Percentiles rank a stretch among this genome's conserved stretches.
phyloP scores from a whole-genome alignment of 2,329 filamentous ascomycete species.

The Acrodontium crateriforme region DNA sequence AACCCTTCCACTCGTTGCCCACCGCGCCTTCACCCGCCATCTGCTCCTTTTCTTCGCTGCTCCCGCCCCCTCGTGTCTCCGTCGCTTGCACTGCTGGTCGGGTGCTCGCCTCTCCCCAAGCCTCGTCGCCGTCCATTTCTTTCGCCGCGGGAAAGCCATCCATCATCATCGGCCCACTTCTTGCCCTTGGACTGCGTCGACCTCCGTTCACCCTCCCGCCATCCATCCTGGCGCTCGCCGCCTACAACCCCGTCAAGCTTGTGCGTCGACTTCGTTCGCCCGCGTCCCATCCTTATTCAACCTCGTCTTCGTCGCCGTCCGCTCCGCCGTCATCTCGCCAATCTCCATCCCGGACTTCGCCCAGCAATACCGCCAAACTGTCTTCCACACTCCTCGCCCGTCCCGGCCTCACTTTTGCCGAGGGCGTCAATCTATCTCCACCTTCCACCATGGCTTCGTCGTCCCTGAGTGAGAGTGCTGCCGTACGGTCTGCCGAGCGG shows the following conservation, averaged over 20 bases:
- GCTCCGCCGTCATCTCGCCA: slow-evolving; percentile 3
- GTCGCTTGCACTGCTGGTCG: too few species aligned
- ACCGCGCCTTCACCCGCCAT: too few species aligned
- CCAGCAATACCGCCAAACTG: slow-evolving; percentile 77
- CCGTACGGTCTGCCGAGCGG: slow-evolving; percentile 20
- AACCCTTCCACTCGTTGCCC: too few species aligned
- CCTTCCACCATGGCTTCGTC: slow-evolving; percentile 6
- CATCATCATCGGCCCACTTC: neutral
- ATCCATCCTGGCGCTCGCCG: slow-evolving; percentile 5
- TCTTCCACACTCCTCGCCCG: slow-evolving; percentile 81
- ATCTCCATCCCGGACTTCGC: neutral
- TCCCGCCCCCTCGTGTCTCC: too few species aligned
- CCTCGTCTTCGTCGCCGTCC: slow-evolving; percentile 8
- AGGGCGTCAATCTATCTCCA: slow-evolving; percentile 60
- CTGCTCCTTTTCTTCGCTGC: too few species aligned
- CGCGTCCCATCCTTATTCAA: too few species aligned
- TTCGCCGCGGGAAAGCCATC: too few species aligned
- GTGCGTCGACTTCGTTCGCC: slow-evolving; percentile 10
- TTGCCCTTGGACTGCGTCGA: neutral
- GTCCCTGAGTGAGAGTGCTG: slow-evolving; percentile 7
- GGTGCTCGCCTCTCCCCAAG: too few species aligned
- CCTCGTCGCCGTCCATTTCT: too few species aligned
- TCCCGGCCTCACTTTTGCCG: slow-evolving; percentile 75
- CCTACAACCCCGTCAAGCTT: slow-evolving; percentile 11
- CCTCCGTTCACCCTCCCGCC: too few species aligned